A percentile compares a stretch with the other conserved stretches of the same genome.
Evolutionary conservation across 768 basidiomycete genomes (phyloP).

Genomic region (Trametes meyenii): DNA sequence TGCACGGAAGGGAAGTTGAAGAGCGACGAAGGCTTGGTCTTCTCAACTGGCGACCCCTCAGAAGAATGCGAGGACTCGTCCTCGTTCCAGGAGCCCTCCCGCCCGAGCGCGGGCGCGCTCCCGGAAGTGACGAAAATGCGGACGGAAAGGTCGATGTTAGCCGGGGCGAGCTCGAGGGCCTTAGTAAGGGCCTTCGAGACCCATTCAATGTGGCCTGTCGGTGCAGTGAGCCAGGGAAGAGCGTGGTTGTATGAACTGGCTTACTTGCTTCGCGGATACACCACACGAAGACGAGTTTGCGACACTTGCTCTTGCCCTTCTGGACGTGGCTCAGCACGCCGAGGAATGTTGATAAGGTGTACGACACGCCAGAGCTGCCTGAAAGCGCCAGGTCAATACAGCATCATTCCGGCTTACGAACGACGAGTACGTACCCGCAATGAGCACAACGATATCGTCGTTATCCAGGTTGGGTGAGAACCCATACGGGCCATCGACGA

Average conservation of each 20-base stretch:
- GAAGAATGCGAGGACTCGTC: constrained; percentile 27
- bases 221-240: background rate
- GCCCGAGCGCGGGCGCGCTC: constrained; percentile 18
- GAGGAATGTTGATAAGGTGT: constrained; percentile 47
- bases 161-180: constrained; percentile 36
- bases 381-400: background rate
- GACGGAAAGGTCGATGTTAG: constrained; percentile 40
- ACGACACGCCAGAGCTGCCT: constrained; percentile 53
- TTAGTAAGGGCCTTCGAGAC: constrained; percentile 43
- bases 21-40: constrained; percentile 25
- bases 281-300: constrained; percentile 47
- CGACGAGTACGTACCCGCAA: constrained; percentile 37
- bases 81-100: constrained; percentile 19
- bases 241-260: background rate
- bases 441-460: constrained; percentile 50
- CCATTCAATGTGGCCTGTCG: constrained; percentile 45
- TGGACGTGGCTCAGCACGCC: constrained; percentile 42
- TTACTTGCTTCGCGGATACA: constrained; percentile 42
- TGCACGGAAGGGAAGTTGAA: constrained; percentile 32
- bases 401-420: background rate
- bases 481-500: constrained; percentile 66
- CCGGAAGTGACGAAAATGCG: constrained; percentile 44
- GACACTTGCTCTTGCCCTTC: constrained; percentile 30
- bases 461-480: constrained; percentile 42
- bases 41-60: background rate